Evolutionary conservation across 179 eudicot genomes (phyloP).

Genomic region (Drosera spatulata): DNA sequence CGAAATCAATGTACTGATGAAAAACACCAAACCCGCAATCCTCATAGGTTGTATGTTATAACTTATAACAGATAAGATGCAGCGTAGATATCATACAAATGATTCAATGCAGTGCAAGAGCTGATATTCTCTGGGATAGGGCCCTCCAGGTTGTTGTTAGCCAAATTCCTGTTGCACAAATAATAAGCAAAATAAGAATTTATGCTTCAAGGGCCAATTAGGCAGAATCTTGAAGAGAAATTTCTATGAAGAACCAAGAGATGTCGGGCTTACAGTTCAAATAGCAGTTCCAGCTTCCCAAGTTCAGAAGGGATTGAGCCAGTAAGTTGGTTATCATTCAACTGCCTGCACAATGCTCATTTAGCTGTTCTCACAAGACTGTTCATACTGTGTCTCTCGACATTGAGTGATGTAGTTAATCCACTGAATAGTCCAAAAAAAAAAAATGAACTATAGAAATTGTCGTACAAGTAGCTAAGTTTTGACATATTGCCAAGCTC

Average conservation of each 20-base stretch:
- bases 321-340: constrained; percentile 40
- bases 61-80: too few relatives aligned
- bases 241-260: too few relatives aligned
- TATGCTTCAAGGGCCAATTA: too few relatives aligned
- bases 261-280: constrained; percentile 40
- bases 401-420: too few relatives aligned
- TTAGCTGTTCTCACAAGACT: too few relatives aligned
- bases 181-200: too few relatives aligned
- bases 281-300: constrained; percentile 57
- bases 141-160: constrained; percentile 49
- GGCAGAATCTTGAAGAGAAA: too few relatives aligned
- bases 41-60: too few relatives aligned
- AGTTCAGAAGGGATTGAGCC: constrained; percentile 57
- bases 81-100: constrained; percentile 40
- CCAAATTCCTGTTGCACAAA: constrained; percentile 30
- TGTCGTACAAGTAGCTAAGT: constrained; percentile 52
- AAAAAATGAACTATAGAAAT: neutral
- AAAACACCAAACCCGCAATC: too few relatives aligned
- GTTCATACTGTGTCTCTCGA: too few relatives aligned
- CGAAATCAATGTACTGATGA: too few relatives aligned
- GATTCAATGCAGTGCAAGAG: constrained; percentile 55
- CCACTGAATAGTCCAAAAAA: neutral
- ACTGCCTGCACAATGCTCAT: constrained; percentile 27
- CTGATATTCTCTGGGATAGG: constrained; percentile 56
- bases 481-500: constrained; percentile 67